phyloP scores from a whole-genome alignment of 768 basidiomycete genomes.

The Suillus variegatus region DNA sequence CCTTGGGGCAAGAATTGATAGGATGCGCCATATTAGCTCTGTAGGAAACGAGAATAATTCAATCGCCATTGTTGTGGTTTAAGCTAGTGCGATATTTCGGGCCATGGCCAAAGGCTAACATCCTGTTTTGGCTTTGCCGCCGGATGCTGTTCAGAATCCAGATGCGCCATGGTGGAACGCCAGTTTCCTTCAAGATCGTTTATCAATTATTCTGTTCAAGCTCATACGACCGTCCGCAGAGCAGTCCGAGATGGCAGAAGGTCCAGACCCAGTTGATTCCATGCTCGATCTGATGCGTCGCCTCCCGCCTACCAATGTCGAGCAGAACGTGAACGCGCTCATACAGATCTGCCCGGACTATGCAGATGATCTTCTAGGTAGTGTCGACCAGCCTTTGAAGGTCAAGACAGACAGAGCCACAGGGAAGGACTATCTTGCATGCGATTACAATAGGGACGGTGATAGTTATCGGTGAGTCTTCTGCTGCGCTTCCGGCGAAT shows the following conservation, averaged over 20 bases:
- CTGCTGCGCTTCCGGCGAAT: neutral
- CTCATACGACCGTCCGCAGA: neutral
- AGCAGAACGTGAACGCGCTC: slow-evolving; percentile 83
- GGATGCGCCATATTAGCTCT: neutral
- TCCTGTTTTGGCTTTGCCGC: neutral
- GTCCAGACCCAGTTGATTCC: slow-evolving; percentile 73
- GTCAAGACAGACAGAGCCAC: slow-evolving; percentile 77
- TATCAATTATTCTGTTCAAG: neutral
- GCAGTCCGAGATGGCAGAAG: slow-evolving; percentile 45
- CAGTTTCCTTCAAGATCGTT: neutral
- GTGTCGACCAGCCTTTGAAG: slow-evolving; percentile 92
- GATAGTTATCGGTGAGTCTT: slow-evolving; percentile 79
- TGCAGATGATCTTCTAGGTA: slow-evolving; percentile 92
- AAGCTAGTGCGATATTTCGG: neutral
- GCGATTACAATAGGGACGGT: slow-evolving; percentile 92
- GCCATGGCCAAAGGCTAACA: neutral
- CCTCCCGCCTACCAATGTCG: slow-evolving; percentile 87
- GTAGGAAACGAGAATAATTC: neutral
- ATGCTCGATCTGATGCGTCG: slow-evolving; percentile 97
- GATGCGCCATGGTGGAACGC: neutral
- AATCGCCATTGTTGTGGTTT: neutral
- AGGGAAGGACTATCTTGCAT: slow-evolving; percentile 88
- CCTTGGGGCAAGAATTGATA: neutral
- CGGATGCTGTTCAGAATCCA: neutral
- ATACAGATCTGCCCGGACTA: slow-evolving; percentile 87